These are phyloP conservation scores for Lathyrus oleraceus DNA, from an alignment of 306 rosid genomes.

Conservation along the genomic window DNA sequence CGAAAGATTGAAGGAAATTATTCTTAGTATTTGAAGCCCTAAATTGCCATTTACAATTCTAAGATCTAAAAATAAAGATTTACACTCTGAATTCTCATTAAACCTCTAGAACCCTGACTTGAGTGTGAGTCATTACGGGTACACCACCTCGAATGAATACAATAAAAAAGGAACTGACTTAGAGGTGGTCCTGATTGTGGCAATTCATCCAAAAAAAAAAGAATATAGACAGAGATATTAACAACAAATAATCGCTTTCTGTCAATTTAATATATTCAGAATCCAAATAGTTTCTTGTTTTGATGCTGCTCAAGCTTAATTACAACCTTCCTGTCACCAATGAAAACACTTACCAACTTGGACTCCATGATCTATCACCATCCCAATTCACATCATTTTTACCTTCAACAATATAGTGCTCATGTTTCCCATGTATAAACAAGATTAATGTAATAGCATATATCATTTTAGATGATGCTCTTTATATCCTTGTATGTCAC, in stretches of 20 bases:
- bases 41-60: no score
- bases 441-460: background rate
- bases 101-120: no score
- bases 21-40: no score
- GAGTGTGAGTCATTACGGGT: no score
- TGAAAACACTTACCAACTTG: constrained; percentile 32
- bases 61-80: no score
- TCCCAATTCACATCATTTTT: constrained; percentile 29
- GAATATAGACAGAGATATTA: constrained; percentile 22
- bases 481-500: constrained; percentile 11
- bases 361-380: constrained; percentile 37
- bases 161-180: background rate
- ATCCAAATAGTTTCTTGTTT: constrained; percentile 14
- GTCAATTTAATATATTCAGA: constrained; percentile 25
- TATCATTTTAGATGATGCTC: background rate
- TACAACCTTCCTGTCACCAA: constrained; percentile 35
- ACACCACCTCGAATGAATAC: no score
- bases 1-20: no score
- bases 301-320: constrained; percentile 14
- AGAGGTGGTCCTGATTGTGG: constrained; percentile 43
- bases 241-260: constrained; percentile 29
- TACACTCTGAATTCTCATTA: no score
- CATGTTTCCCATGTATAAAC: background rate
- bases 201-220: constrained; percentile 9
- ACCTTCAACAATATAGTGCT: constrained; percentile 15